Evolutionary conservation across 768 basidiomycete species (phyloP), one percentile per base, ranked within the genome.

Genomic region (Aureoboletus auriporus): DNA sequence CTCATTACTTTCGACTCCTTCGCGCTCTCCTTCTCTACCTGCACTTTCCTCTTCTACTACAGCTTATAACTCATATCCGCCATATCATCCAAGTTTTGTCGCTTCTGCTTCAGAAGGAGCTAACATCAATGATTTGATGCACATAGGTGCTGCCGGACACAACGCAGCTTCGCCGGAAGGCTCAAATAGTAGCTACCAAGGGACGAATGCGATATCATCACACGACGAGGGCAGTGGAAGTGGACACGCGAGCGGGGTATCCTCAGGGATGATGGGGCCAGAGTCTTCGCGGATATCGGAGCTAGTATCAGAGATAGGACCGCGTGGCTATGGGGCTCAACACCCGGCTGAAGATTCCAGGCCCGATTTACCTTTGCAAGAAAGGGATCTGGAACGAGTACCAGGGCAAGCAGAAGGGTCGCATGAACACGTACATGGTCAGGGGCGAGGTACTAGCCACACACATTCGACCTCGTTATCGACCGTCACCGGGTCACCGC

Each of bases 401-500:
- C 38, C 38, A 9, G 34, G 42, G 3, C 51, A 36, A 11, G 37
- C 33, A 9, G 47, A 50, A 17, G 39, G 30, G 20, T 4, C 2
- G 7, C 42, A 28, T 27, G 47, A 31, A n/a, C 45, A 39, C 4
- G 39, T 27, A 28, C 36, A 34, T 3, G 16, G 34, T 8, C 48
- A 28, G 13, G 39, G 30, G 14, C 54, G 33, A 9, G 42, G 43
- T 2, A 0, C 35, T 2, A 9, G 51, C 4, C 65, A 66, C 20
- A 42, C 47, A 16, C 51, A 59, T 23, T 66, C 64, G 4, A 28
- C 54, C 20, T 66, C 65, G 10, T 3, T 62, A 11, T 57, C 62
- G 8, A 66, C 66, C 26, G 50, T 66, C 5, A 55, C 56, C 6
- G 57, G 38, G 7, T 57, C 62, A 2, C 49, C 61, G 3, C 53